phyloP scores from a whole-genome alignment of 306 rosid genomes.

The Medicago lupulina region DNA sequence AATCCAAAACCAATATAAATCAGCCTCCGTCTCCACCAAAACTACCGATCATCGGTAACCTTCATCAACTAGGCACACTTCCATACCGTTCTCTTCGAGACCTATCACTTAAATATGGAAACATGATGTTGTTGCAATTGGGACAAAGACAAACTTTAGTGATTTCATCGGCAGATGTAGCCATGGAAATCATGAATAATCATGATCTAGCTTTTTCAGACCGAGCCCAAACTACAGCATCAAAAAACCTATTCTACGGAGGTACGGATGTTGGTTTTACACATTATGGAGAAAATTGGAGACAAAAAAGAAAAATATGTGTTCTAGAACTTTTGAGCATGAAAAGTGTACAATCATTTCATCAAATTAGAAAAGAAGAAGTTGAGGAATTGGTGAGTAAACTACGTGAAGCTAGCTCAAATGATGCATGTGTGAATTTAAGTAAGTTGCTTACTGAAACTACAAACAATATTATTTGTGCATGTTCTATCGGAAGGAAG shows the following conservation, averaged over 20 bases:
- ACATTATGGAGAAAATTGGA: not conserved
- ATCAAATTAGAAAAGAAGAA: not conserved
- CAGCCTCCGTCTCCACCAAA: not conserved
- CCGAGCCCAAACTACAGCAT: not conserved
- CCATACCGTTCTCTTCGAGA: not conserved
- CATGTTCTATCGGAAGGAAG: not conserved
- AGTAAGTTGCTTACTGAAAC: not conserved
- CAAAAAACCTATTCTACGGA: not conserved
- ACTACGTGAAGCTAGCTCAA: not conserved
- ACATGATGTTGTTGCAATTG: not conserved
- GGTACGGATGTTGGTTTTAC: not conserved
- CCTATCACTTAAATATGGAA: not conserved
- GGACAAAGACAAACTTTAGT: not conserved
- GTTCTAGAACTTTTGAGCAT: not conserved
- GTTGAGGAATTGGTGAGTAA: not conserved
- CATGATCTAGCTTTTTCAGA: not conserved
- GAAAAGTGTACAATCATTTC: not conserved
- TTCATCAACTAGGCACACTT: not conserved
- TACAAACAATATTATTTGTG: not conserved
- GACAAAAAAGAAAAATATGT: constrained; percentile 2
- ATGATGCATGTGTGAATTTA: not conserved
- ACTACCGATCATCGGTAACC: not conserved
- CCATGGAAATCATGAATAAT: not conserved
- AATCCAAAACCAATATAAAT: constrained; percentile 12
- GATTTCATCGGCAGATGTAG: not conserved